These are phyloP conservation scores for Citrus cavaleriei DNA, from an alignment of 345 rosid genomes.

Conservation along the genomic window DNA sequence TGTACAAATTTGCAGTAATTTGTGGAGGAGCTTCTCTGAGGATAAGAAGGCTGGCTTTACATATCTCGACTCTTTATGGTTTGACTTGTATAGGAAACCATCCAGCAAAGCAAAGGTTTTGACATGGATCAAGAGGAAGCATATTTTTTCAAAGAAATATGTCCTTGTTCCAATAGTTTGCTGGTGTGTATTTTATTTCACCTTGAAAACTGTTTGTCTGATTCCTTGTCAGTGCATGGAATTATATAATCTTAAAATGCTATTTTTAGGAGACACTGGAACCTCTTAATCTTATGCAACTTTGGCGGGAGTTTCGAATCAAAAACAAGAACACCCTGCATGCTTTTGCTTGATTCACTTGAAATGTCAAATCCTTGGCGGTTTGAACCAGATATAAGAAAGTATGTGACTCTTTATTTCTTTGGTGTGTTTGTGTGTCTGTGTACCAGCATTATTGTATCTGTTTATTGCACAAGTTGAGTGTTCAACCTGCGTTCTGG, in stretches of 20 bases:
- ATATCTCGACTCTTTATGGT: slow-evolving; percentile 54
- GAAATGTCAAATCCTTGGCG: slow-evolving; percentile 41
- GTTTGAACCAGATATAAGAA: slow-evolving; percentile 62
- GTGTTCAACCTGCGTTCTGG: neutral
- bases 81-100: slow-evolving; percentile 41
- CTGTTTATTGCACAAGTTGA: neutral
- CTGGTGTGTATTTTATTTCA: slow-evolving; percentile 35
- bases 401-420: slow-evolving; percentile 19
- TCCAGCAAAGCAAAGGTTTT: slow-evolving; percentile 35
- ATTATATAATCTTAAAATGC: slow-evolving; percentile 11
- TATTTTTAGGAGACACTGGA: slow-evolving; percentile 64
- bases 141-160: slow-evolving; percentile 56
- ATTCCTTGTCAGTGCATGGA: neutral
- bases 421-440: no score
- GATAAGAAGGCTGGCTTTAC: slow-evolving; percentile 41
- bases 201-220: neutral
- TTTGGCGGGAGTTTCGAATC: slow-evolving; percentile 50
- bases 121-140: slow-evolving; percentile 45
- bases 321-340: slow-evolving; percentile 42
- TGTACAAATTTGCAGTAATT: slow-evolving; percentile 27
- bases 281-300: slow-evolving; percentile 68
- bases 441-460: neutral
- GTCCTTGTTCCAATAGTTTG: slow-evolving; percentile 69
- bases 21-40: slow-evolving; percentile 49
- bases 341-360: slow-evolving; percentile 69